These are phyloP conservation scores for Moricandia moricandioides DNA, from an alignment of 345 rosid genomes.

Conservation along the genomic window DNA sequence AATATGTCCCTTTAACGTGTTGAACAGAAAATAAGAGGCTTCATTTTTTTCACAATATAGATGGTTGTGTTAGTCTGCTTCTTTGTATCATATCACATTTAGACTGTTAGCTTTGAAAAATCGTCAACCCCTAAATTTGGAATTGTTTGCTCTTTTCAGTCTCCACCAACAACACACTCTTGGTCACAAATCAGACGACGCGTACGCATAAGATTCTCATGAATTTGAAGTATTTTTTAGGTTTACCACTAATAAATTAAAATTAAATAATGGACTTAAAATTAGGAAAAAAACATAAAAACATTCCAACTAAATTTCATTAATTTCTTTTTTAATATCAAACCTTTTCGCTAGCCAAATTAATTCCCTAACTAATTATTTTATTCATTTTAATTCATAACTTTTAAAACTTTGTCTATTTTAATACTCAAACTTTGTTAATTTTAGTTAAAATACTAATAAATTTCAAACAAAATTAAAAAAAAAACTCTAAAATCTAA, in stretches of 20 bases:
- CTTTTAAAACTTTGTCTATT: too few relatives aligned
- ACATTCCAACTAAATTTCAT: too few relatives aligned
- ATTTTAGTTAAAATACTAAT: too few relatives aligned
- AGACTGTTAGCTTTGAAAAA: slow-evolving; percentile 5
- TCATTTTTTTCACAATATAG: background rate
- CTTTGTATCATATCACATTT: background rate
- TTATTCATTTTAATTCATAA: too few relatives aligned
- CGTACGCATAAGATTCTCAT: slow-evolving; percentile 7
- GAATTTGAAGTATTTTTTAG: background rate
- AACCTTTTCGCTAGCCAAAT: too few relatives aligned
- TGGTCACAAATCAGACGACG: slow-evolving; percentile 3
- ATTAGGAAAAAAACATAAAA: too few relatives aligned
- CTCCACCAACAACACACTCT: slow-evolving; percentile 17
- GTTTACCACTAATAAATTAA: background rate
- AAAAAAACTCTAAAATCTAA: too few relatives aligned
- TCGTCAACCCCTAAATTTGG: slow-evolving; percentile 9
- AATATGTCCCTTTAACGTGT: background rate
- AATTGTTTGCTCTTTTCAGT: background rate
- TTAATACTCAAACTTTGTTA: too few relatives aligned
- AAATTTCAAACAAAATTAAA: too few relatives aligned
- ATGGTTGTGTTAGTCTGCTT: background rate
- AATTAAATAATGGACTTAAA: background rate
- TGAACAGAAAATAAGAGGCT: background rate
- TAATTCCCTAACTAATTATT: too few relatives aligned
- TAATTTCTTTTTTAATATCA: too few relatives aligned